These are phyloP conservation scores for Salix koriyanagi DNA, from an alignment of 345 rosid species.

Conservation along the genomic window DNA sequence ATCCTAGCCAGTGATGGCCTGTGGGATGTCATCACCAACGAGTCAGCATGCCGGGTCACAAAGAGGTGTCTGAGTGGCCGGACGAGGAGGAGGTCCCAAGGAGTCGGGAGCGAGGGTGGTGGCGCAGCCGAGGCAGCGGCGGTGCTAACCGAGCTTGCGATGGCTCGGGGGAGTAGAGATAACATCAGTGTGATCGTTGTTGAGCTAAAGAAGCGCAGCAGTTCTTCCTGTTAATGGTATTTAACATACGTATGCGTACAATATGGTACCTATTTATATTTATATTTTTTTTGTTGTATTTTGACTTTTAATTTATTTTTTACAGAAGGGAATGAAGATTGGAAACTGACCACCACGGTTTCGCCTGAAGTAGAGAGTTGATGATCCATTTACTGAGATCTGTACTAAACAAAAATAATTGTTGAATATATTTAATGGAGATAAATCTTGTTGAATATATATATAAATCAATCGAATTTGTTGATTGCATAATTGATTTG, in stretches of 20 bases:
- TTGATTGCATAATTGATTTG: too few relatives aligned
- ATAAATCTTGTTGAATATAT: too few relatives aligned
- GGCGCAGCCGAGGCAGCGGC: slow-evolving; percentile 32
- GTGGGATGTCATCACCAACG: slow-evolving; percentile 69
- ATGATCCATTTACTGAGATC: neutral
- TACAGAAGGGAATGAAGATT: neutral
- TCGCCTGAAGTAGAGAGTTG: neutral
- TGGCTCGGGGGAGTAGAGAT: slow-evolving; percentile 38
- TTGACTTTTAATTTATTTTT: neutral
- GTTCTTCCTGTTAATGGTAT: neutral
- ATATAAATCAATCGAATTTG: too few relatives aligned
- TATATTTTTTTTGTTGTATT: neutral
- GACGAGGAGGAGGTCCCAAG: slow-evolving; percentile 25
- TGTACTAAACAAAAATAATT: too few relatives aligned
- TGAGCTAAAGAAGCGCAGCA: slow-evolving; percentile 32
- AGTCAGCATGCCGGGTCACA: slow-evolving; percentile 55
- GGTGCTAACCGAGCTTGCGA: slow-evolving; percentile 30
- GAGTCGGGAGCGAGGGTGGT: slow-evolving; percentile 9
- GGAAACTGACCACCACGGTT: neutral
- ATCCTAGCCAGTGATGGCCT: slow-evolving; percentile 75
- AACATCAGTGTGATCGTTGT: slow-evolving; percentile 44
- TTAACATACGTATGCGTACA: neutral
- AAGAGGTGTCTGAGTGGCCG: slow-evolving; percentile 46
- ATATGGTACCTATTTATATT: neutral
- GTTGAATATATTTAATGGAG: too few relatives aligned